A percentile compares a stretch with the other conserved stretches of the same genome.
Evolutionary conservation across 352 stramenopile genomes (phyloP).

Genomic region (Globisporangium polare): DNA sequence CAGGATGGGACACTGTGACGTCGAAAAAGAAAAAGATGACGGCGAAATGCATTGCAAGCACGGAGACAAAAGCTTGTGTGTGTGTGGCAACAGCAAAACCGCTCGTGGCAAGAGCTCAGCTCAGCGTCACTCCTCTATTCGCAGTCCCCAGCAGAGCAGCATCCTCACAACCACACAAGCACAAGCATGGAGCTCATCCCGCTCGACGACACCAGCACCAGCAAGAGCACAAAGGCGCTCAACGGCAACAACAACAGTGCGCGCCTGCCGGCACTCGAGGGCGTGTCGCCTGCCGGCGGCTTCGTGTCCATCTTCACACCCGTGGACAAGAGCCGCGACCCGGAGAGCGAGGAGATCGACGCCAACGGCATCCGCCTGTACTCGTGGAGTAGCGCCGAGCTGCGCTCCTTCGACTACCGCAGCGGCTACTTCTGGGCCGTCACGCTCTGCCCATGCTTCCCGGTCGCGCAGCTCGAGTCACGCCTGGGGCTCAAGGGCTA

Average conservation of each 20-base stretch:
- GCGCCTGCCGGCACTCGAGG: slow-evolving; percentile 1
- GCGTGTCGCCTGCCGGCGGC: slow-evolving; percentile 3
- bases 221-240: background rate
- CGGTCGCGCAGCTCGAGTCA: slow-evolving; percentile 9
- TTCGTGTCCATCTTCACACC: slow-evolving; percentile 16
- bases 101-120: too few relatives aligned
- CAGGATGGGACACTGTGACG: too few relatives aligned
- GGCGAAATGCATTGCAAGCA: too few relatives aligned
- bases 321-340: slow-evolving; percentile 9
- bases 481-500: slow-evolving; percentile 8
- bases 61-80: too few relatives aligned
- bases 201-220: background rate
- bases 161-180: background rate
- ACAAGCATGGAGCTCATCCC: background rate
- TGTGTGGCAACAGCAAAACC: too few relatives aligned
- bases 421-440: slow-evolving; percentile 13
- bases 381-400: slow-evolving; percentile 5
- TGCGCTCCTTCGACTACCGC: slow-evolving; percentile 6
- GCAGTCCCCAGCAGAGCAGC: background rate
- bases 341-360: slow-evolving; percentile 10
- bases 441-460: slow-evolving; percentile 12
- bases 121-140: background rate
- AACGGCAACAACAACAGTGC: background rate
- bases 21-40: too few relatives aligned
- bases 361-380: slow-evolving; percentile 9